Percentiles rank a stretch among this genome's conserved stretches.
Evolutionary conservation across 192 early-diverging fungal species (phyloP).

Genomic region (Coemansia umbellata): DNA sequence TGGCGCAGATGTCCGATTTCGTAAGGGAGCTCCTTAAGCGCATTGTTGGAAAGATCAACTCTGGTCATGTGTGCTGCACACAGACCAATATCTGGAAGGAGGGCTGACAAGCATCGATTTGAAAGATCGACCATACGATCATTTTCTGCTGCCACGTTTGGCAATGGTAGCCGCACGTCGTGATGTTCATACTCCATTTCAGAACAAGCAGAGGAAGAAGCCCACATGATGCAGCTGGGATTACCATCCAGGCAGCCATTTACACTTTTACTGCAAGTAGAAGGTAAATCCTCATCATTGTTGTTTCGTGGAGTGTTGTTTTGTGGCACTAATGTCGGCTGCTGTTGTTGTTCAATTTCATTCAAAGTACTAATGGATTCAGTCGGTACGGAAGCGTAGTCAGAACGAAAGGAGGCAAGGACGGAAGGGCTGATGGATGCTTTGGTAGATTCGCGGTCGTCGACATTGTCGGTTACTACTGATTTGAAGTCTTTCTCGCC

Average conservation of each 20-base stretch:
- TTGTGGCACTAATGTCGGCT: not conserved
- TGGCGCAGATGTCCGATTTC: constrained; percentile 32
- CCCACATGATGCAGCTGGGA: not conserved
- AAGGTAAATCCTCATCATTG: not conserved
- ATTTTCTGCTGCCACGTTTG: not conserved
- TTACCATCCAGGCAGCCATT: not conserved
- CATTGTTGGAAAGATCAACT: constrained; percentile 20
- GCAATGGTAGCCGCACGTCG: not conserved
- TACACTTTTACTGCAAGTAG: no score
- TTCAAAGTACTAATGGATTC: no score
- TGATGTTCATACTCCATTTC: not conserved
- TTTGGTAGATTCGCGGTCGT: not conserved
- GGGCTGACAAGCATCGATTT: not conserved
- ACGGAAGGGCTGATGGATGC: not conserved
- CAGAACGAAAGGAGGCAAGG: not conserved
- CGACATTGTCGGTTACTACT: not conserved
- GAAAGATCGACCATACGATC: constrained; percentile 18
- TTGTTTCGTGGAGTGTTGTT: not conserved
- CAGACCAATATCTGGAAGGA: constrained; percentile 16
- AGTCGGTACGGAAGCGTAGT: not conserved
- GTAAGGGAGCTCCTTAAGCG: constrained; percentile 19
- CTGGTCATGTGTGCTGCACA: constrained; percentile 14
- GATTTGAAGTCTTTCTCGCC: not conserved
- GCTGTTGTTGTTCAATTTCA: not conserved
- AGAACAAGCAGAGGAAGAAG: not conserved